phyloP scores from a whole-genome alignment of 148 eudicot genomes.

The Dysphania ambrosioides region DNA sequence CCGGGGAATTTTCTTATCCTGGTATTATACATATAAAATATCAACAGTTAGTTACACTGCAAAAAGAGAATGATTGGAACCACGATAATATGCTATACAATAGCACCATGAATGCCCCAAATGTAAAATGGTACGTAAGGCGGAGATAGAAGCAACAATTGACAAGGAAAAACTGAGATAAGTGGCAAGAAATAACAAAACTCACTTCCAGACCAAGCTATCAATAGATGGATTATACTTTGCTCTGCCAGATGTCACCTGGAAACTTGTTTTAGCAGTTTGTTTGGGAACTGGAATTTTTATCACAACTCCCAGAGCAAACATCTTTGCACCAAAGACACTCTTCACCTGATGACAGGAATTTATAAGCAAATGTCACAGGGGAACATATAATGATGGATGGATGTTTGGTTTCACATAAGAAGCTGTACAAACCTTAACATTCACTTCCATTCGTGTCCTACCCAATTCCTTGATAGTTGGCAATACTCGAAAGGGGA shows the following conservation, averaged over 20 bases:
- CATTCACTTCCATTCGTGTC: conserved; percentile 99
- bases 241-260: conserved; percentile 96
- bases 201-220: conserved; percentile 99
- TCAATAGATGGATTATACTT: conserved; percentile 94
- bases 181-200: conserved; percentile 18
- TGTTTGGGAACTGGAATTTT: conserved; percentile 98
- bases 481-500: conserved; percentile 95
- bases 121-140: background rate
- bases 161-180: conserved; percentile 1
- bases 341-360: conserved; percentile 85
- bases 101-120: background rate
- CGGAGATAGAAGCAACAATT: background rate
- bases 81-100: background rate
- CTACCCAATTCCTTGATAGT: conserved; percentile 96
- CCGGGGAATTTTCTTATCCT: conserved; percentile 99
- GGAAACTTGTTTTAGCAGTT: conserved; percentile 97
- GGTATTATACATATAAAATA: conserved; percentile 16
- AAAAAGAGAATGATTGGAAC: background rate
- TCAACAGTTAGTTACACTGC: background rate
- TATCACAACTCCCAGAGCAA: conserved; percentile 95
- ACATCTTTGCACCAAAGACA: conserved; percentile 96
- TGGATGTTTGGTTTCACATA: background rate
- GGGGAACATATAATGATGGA: background rate
- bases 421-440: conserved; percentile 62
- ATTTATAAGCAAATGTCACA: conserved; percentile 17